Evolutionary conservation across 305 asterid genomes (phyloP), one percentile per base, ranked within the genome.

Genomic region (Fraxinus velutina): DNA sequence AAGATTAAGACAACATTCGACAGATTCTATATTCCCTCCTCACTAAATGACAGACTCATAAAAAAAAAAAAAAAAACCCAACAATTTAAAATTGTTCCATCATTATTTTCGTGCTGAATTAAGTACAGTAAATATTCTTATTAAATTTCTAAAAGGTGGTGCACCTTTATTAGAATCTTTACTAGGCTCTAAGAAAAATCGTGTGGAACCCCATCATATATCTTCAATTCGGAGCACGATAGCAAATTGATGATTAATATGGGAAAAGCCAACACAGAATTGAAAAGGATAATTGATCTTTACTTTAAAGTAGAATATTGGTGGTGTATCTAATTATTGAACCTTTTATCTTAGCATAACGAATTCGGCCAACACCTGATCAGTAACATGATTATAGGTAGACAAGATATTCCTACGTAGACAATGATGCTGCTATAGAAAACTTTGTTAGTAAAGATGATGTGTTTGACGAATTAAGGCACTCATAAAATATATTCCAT

Each of bases 361-460:
- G 74, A 68, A 68, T 68, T 68, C 37, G 37, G 17, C 9, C 74
- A 68, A 27, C 15, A 29, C 37, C 73, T 0, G 3, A 37, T 37
- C 10, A 8, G 73, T 27, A 10, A 27, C 39, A 10, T 27, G 4
- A 68, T 68, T 29, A 68, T 27, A 27, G 74, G 74, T 68, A 29
- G 74, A 68, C 30, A 68, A 68, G 8, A 62, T 37, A 79, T 66
- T 81, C 42, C 76, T 70, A 79, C 52, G 39, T 33, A 34, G 84
- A 82, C 84, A 84, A 81, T 66, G 88, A 86, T 76, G 73, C 19
- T 32, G 39, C 81, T 73, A 76, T 81, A 17, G 77, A 81, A 57
- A 55, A 27, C 77, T 81, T 82, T 83, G 81, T 73, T 33, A 4
- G 34, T 19, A 82, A 79, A 85, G 72, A 82, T 80, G 84, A 78